Conservation (phyloP, 306 rosid species). For the Pueraria montana region DNA sequence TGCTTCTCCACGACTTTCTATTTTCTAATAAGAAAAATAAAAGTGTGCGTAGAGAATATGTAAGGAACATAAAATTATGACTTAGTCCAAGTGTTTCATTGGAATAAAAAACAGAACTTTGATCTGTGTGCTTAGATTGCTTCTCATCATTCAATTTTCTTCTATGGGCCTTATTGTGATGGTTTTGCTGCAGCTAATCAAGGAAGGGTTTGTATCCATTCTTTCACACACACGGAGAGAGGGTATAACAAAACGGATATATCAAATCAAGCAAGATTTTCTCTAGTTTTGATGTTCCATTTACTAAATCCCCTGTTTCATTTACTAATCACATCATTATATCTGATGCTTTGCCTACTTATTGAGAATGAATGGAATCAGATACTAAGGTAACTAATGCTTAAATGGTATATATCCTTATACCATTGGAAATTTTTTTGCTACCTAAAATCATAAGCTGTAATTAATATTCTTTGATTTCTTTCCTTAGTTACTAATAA, state of each 20-base stretch:
- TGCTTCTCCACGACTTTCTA: background rate
- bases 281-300: background rate
- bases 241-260: background rate
- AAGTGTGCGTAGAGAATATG: background rate
- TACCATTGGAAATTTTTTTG: no score
- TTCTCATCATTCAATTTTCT: background rate
- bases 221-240: background rate
- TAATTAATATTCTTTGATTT: background rate
- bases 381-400: background rate
- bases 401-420: background rate
- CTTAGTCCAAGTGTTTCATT: background rate
- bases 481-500: background rate
- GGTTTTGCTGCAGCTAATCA: background rate
- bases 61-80: background rate
- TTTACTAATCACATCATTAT: background rate
- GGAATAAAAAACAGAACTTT: no score
- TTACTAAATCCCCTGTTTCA: background rate
- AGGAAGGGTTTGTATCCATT: background rate
- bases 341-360: no score
- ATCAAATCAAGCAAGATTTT: background rate
- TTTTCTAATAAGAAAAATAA: background rate
- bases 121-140: no score
- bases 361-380: no score
- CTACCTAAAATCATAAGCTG: background rate
- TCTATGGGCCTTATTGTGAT: background rate